Conservation (phyloP, 805 yeast species). For the Teunomyces lycoperdinae region DNA sequence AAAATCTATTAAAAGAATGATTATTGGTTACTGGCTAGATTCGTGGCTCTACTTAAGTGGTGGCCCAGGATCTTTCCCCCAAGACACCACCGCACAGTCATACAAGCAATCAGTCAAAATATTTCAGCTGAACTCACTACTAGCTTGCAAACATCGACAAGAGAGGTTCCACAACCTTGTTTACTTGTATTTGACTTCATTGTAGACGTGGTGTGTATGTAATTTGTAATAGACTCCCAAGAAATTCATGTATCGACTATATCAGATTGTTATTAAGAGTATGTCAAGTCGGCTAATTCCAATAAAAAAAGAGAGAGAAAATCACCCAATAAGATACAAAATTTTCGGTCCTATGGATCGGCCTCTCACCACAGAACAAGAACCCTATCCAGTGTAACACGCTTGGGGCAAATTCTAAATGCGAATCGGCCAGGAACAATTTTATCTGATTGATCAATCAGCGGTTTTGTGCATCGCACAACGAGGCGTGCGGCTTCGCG, state of each 20-base stretch:
- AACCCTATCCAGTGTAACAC: not conserved
- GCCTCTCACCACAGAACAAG: not conserved
- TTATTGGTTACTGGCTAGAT: not conserved
- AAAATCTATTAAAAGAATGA: not conserved
- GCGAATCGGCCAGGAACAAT: slow-evolving; percentile 5
- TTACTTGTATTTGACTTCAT: not conserved
- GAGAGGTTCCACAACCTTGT: not conserved
- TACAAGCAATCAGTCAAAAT: not conserved
- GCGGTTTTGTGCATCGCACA: not conserved
- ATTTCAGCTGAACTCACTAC: not conserved
- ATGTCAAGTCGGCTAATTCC: not conserved
- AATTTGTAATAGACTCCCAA: not conserved
- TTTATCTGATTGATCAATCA: slow-evolving; percentile 8
- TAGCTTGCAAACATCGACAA: too few relatives aligned
- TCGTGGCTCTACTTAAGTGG: not conserved
- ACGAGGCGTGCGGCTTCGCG: slow-evolving; percentile 1
- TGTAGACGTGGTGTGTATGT: not conserved
- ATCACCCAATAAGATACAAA: not conserved
- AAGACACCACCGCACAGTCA: too few relatives aligned
- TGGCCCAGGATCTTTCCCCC: too few relatives aligned
- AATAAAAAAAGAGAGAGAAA: not conserved
- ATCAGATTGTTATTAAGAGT: not conserved
- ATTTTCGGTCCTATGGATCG: not conserved
- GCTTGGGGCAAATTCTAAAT: not conserved
- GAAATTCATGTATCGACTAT: not conserved